Evolutionary conservation across 345 rosid species (phyloP), one percentile per base, ranked within the genome.

Genomic region (Citropsis articulata): DNA sequence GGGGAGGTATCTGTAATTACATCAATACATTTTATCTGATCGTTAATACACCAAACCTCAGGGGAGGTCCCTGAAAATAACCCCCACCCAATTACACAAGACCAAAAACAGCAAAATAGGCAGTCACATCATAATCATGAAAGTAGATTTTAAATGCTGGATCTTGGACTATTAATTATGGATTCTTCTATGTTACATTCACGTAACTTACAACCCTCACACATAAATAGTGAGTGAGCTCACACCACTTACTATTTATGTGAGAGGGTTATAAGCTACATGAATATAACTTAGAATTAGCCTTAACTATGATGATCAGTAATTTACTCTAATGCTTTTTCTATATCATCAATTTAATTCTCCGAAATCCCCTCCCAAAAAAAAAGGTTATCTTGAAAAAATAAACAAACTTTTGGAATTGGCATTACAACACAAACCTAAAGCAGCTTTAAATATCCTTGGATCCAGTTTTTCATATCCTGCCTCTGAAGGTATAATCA

Each of bases 401-500:
- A 50, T 6, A 50, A 55, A 31, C 63, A 45, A 31, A 64, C 22
- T n/a, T 18, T 21, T 65, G 27, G n/a, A 27, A 55, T 56, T 40
- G 64, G 30, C 25, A 10, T 76, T 66, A 62, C 25, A 38, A 61
- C 35, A 66, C 83, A 48, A 82, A 93, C 98, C 98, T 88, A 89
- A 85, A 50, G 98, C 95, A 60, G 88, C 84, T 81, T 85, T 81
- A 75, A 91, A 94, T 85, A 91, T 93, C 75, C 83, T 86, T 65
- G 85, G 84, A 85, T 92, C 91, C 28, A 95, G 97, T 81, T 95
- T 95, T 79, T 95, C 98, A 73, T 76, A 90, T 84, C 95, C 93
- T 33, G 88, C 92, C 85, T 93, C 98, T 4, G 98, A 88, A 64
- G 97, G 93, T 82, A 95, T 85, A 71, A 93, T 80, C 66, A 93